Base-by-base conservation (phyloP, 2,329 filamentous ascomycete genomes). In the Calonectria fujianensis region DNA sequence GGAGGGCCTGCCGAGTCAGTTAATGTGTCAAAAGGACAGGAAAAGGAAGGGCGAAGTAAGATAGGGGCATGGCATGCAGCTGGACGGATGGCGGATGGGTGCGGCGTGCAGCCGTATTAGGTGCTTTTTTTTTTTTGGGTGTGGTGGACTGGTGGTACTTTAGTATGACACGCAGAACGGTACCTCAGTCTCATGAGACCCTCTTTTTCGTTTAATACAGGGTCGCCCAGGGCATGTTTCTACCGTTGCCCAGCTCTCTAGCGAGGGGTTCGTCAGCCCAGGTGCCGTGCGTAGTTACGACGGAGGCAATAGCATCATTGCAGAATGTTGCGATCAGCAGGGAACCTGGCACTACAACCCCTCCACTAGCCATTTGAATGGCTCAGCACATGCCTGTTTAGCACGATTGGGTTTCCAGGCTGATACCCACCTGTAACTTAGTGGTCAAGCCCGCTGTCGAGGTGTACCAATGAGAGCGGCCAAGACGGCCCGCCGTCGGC, bases 371-470 rank as follows among this genome's bases (percentile, higher is more conserved):
- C 27, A 54, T n/a, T 59, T n/a, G 24, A 66, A 66, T 48, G 57
- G 54, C 67, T 63, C 35, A 41, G 52, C 64, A 20, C 11, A n/a
- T 16, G 54, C 32, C 61, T 57, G 18, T 20, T 57, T 66, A 65
- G 50, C 39, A 45, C 61, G 52, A 41, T 54, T 54, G 64, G 64
- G 70, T 52, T 63, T 57, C 48, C 37, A 57, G 65, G 66, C 57
- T 73, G 71, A 69, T 73, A 73, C 65, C 57, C 59, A 73, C 71
- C 71, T 73, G 71, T 69, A 73, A 73, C 71, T 65, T 73, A 59
- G 65, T 59, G 70, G 52, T 16, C 14, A 48, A 48, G 35, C 59
- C 69, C 27, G n/a, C 18, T 66, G n/a, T n/a, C 29, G 67, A 69
- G 57, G 64, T 37, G 50, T 65, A 59, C 37, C 45, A 35, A 57